Evolutionary conservation across 495 filamentous ascomycete genomes (phyloP).

Genomic region (Penicillium chermesinum): DNA sequence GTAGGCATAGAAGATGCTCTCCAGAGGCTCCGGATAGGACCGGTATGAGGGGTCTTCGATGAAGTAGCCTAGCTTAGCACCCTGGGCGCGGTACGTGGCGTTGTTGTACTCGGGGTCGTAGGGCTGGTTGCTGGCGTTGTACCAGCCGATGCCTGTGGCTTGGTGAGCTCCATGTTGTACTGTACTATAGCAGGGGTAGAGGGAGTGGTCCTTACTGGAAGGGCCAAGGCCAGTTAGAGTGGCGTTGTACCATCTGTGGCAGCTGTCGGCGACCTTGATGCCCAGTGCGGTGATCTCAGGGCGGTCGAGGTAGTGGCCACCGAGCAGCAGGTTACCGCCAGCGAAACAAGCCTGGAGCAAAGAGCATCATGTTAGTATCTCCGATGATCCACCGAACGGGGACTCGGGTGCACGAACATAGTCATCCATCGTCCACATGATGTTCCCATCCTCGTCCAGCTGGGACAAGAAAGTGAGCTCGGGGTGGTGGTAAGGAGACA

Average conservation of each 20-base stretch:
- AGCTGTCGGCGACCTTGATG: constrained; percentile 61
- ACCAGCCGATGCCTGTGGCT: constrained; percentile 51
- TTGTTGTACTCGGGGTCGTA: constrained; percentile 49
- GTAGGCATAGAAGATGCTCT: constrained; percentile 43
- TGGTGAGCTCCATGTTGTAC: constrained; percentile 1
- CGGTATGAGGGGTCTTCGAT: constrained; percentile 40
- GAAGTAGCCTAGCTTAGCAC: constrained; percentile 55
- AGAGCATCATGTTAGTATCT: constrained; percentile 17
- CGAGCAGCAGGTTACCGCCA: constrained; percentile 76
- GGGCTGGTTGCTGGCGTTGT: constrained; percentile 36
- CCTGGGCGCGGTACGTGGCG: constrained; percentile 17
- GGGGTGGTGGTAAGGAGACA: constrained; percentile 54
- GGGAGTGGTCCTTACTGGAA: constrained; percentile 30
- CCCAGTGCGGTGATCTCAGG: constrained; percentile 61
- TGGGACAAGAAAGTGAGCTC: constrained; percentile 64
- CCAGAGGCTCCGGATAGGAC: constrained; percentile 38
- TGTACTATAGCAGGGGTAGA: not conserved
- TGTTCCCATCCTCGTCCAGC: constrained; percentile 38
- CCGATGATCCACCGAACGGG: constrained; percentile 12
- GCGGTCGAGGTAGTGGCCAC: constrained; percentile 55
- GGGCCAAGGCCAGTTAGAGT: constrained; percentile 64
- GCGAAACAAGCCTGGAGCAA: constrained; percentile 57
- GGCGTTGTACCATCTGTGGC: constrained; percentile 57
- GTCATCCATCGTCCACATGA: constrained; percentile 24
- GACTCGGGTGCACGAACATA: constrained; percentile 10